Evolutionary conservation across 371 early-diverging fungal species (phyloP).

Genomic region (Entomophthora muscae): DNA sequence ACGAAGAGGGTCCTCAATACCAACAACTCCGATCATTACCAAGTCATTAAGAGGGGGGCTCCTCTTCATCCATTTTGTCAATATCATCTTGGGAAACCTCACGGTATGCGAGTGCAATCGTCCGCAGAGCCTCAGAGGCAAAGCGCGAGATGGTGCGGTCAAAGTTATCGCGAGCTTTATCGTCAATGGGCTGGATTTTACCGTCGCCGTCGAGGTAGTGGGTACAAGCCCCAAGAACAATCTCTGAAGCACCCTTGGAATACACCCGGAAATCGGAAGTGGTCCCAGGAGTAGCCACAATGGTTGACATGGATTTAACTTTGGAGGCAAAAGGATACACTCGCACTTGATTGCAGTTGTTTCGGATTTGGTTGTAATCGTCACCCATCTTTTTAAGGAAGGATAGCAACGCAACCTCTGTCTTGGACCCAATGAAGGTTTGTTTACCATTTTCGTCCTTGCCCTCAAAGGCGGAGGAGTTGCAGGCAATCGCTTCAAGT

Average conservation of each 20-base stretch:
- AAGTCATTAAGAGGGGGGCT: conserved; percentile 25
- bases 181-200: conserved; percentile 16
- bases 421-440: conserved; percentile 50
- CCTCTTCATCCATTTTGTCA: conserved; percentile 20
- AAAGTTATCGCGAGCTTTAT: conserved; percentile 21
- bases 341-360: conserved; percentile 25
- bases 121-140: conserved; percentile 42
- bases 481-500: conserved; percentile 49
- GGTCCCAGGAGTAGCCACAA: conserved; percentile 27
- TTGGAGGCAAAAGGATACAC: conserved; percentile 67
- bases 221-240: conserved; percentile 26
- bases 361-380: conserved; percentile 26
- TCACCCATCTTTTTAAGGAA: conserved; percentile 29
- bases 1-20: conserved; percentile 60
- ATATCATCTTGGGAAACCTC: conserved; percentile 28
- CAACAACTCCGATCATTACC: conserved; percentile 36
- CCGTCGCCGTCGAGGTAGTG: not conserved
- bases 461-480: conserved; percentile 67
- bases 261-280: conserved; percentile 33
- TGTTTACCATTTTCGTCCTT: conserved; percentile 30
- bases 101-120: conserved; percentile 44
- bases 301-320: conserved; percentile 74
- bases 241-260: conserved; percentile 76
- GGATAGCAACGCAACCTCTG: conserved; percentile 64
- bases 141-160: conserved; percentile 37